A percentile compares a stretch with the other conserved stretches of the same genome.
Conservation (phyloP, 2,329 filamentous ascomycete species). For the Aspergillus pseudotamarii region DNA sequence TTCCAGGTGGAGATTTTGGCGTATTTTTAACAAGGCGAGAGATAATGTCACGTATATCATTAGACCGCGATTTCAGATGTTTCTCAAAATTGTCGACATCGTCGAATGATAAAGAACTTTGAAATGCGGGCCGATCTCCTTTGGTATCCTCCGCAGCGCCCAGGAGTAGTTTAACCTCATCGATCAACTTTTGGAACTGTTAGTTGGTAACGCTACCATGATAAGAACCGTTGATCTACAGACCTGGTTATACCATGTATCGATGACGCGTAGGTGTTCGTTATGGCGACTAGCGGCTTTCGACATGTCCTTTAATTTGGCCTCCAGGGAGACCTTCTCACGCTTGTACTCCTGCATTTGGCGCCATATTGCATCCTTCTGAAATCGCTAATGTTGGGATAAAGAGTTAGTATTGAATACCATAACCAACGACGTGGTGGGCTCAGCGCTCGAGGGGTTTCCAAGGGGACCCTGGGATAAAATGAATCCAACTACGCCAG, state of each 20-base stretch:
- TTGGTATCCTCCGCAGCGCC: conserved; percentile 32
- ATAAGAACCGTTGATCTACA: conserved; percentile 32
- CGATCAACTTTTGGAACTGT: conserved; percentile 41
- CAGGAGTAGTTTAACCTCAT: conserved; percentile 50
- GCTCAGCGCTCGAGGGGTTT: conserved; percentile 7
- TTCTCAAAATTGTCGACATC: conserved; percentile 68
- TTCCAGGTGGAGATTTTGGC: conserved; percentile 62
- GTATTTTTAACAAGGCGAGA: conserved; percentile 64
- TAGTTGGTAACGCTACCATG: conserved; percentile 13
- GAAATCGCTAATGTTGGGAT: conserved; percentile 66
- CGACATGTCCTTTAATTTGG: conserved; percentile 76
- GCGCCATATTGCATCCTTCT: conserved; percentile 94
- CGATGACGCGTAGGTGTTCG: conserved; percentile 86
- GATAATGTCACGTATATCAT: conserved; percentile 74
- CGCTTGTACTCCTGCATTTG: conserved; percentile 99
- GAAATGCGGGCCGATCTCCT: conserved; percentile 44
- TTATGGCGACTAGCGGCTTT: conserved; percentile 82
- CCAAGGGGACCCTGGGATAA: conserved; percentile 17
- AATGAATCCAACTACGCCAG: neutral
- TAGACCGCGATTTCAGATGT: conserved; percentile 76
- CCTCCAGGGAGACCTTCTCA: conserved; percentile 79
- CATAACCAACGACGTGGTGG: conserved; percentile 6
- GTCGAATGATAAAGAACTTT: conserved; percentile 58
- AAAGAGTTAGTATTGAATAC: conserved; percentile 22
- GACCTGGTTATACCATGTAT: conserved; percentile 94